Evolutionary conservation across 192 early-diverging fungal genomes (phyloP).

Genomic region (Funneliformis geosporum): DNA sequence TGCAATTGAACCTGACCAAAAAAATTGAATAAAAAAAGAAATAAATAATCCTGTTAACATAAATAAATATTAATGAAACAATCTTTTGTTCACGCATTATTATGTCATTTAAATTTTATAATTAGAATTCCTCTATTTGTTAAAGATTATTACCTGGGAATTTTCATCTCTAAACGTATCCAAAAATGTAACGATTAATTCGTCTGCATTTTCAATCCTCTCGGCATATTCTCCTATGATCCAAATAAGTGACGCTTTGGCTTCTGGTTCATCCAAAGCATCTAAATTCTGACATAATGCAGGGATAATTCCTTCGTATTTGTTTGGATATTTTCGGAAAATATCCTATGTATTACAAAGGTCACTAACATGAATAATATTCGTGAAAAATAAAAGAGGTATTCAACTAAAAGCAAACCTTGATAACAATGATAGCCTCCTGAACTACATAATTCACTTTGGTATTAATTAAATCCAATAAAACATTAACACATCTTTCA

Average conservation of each 20-base stretch:
- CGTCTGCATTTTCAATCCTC: slow-evolving; percentile 78
- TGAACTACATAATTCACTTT: slow-evolving; percentile 89
- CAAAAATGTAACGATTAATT: slow-evolving; percentile 74
- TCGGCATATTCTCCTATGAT: slow-evolving; percentile 97
- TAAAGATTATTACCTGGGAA: slow-evolving; percentile 48
- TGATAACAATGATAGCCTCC: slow-evolving; percentile 87
- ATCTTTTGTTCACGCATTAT: not conserved
- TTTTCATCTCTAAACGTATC: slow-evolving; percentile 90
- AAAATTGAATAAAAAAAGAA: not conserved
- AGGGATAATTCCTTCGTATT: slow-evolving; percentile 83
- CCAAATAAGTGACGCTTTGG: slow-evolving; percentile 91
- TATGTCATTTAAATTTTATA: not conserved
- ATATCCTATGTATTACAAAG: slow-evolving; percentile 62
- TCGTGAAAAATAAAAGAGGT: not conserved
- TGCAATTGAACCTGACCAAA: slow-evolving; percentile 81
- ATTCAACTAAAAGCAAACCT: slow-evolving; percentile 49
- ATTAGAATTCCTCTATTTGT: not conserved
- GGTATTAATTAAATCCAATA: slow-evolving; percentile 89
- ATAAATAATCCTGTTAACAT: slow-evolving; percentile 15
- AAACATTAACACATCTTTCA: slow-evolving; percentile 81
- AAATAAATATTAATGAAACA: not conserved
- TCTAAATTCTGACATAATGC: slow-evolving; percentile 91
- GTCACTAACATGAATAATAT: not conserved
- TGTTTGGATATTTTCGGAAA: slow-evolving; percentile 90
- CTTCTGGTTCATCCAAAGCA: slow-evolving; percentile 85